Base-by-base conservation (phyloP, 1,284 basidiomycete species). In the Pterulicium gracile region DNA sequence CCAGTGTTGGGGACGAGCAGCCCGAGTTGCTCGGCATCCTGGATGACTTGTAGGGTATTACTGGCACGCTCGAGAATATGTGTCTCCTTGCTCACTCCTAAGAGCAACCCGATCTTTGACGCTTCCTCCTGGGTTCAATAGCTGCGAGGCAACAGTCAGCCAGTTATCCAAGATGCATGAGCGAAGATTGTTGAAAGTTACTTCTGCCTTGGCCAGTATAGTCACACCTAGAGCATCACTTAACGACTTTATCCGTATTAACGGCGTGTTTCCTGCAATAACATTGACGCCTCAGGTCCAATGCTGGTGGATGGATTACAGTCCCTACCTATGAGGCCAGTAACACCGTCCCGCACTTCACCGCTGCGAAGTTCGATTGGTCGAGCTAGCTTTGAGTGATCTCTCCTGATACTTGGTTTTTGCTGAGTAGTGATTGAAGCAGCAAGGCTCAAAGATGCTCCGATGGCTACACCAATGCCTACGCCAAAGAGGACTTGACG, bases 91-190 rank as follows among this genome's bases (percentile, higher is more conserved):
- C 7, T 10, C n/a, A 94, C 91, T 92, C 60, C 81, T 77, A 46
- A 98, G 63, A 0, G 94, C 95, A 10, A 99, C 94, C 18, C 96
- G 78, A 62, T 99, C 96, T 64, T 99, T 99, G 41, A 98, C 88
- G 47, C 92, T 97, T 18, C 96, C 96, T 14, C 93, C 96, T 0
- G 96, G 95, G 63, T 98, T 98, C 46, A 98, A 64, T 59, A 87
- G 98, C 84, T 94, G 47, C 14, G 43, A 24, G 44, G 18, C 15
- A 47, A 35, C 47, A 20, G 18, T 40, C 17, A 2, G 18, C 4
- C 3, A 40, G 20, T 3, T 24, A 35, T 43, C 7, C 20, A 2
- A 22, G 32, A 43, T 34, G 15, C 45, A 23, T 7, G n/a, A 45
- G 5, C n/a, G 18, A 21, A 17, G 10, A n/a, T n/a, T n/a, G n/a